Conservation (phyloP, 164 flowering plant species). For the Tinospora cordifolia region DNA sequence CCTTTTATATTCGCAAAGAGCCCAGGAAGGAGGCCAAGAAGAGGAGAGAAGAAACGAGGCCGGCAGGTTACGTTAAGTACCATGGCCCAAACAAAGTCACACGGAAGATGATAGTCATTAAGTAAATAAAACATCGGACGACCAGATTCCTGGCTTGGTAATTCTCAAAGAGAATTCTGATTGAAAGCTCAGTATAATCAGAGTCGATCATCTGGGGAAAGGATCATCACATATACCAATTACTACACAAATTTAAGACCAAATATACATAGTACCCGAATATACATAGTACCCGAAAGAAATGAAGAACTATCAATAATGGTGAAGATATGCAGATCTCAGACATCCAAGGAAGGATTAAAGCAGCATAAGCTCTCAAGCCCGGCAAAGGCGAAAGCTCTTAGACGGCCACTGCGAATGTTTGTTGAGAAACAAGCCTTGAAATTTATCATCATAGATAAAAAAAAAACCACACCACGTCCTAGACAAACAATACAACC, state of each 20-base stretch:
- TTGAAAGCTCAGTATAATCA: slow-evolving; percentile 14
- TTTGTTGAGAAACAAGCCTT: slow-evolving; percentile 31
- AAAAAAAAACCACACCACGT: no score
- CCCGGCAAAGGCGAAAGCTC: slow-evolving; percentile 59
- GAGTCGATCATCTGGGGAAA: slow-evolving; percentile 26
- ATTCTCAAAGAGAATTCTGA: slow-evolving; percentile 6
- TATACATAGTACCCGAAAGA: no score
- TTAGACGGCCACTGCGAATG: slow-evolving; percentile 77
- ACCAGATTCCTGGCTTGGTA: slow-evolving; percentile 19
- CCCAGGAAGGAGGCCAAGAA: no score
- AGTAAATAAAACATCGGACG: no score
- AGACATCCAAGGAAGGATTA: slow-evolving; percentile 32
- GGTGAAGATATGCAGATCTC: background rate
- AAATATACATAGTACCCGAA: no score
- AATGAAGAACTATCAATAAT: no score
- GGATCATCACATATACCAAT: slow-evolving; percentile 13
- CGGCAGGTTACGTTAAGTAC: no score
- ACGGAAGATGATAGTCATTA: no score
- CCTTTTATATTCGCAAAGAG: no score
- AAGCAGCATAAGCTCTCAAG: slow-evolving; percentile 55
- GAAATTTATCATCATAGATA: slow-evolving; percentile 15
- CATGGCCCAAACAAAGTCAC: no score
- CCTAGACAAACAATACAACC: no score
- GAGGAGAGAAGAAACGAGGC: no score
- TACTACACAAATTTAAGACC: background rate